These are phyloP conservation scores for Canna indica DNA, from an alignment of 176 grass and related monocot species.

Conservation along the genomic window DNA sequence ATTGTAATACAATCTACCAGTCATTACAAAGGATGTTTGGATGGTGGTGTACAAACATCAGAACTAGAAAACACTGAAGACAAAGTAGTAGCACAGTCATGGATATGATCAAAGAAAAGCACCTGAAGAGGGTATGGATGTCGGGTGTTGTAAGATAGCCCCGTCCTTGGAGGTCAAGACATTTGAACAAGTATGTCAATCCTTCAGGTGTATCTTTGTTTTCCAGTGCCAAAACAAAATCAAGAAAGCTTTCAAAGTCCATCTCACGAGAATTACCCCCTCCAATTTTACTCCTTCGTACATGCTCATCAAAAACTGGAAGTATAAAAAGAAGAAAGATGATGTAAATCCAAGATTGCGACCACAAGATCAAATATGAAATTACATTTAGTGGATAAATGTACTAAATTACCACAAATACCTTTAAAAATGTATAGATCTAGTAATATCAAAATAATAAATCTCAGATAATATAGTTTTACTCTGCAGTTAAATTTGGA, in stretches of 20 bases:
- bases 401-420: too few species aligned
- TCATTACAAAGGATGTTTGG: too few species aligned
- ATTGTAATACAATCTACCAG: too few species aligned
- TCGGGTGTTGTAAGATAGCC: conserved; percentile 83
- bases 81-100: neutral
- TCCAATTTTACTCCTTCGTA: conserved; percentile 80
- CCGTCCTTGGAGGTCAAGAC: conserved; percentile 86
- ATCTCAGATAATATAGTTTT: too few species aligned
- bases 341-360: neutral
- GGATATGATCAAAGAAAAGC: neutral
- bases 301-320: conserved; percentile 97
- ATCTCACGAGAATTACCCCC: conserved; percentile 86
- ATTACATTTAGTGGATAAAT: too few species aligned
- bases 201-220: conserved; percentile 98
- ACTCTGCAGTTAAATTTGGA: too few species aligned
- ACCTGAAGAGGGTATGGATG: conserved; percentile 93
- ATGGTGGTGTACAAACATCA: too few species aligned
- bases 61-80: too few species aligned
- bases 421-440: too few species aligned
- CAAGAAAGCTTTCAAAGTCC: conserved; percentile 98
- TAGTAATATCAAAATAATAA: too few species aligned
- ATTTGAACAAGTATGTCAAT: conserved; percentile 90
- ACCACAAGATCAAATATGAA: neutral
- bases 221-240: conserved; percentile 96
- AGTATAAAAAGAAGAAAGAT: neutral